Conservation (phyloP, 768 basidiomycete species). For the Kwoniella bestiolae region DNA sequence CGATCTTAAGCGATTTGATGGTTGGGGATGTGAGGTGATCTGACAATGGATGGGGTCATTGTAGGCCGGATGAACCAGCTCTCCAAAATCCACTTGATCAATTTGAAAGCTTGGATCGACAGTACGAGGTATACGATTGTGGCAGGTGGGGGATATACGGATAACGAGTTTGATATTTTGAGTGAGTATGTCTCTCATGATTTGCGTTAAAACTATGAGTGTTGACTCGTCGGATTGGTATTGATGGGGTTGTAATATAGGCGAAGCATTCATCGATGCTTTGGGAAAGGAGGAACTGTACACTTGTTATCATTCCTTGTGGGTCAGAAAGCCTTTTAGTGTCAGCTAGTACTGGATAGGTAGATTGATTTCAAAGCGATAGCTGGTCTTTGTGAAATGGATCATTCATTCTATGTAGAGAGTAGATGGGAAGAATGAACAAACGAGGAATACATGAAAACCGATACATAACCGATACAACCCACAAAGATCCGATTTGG, state of each 20-base stretch:
- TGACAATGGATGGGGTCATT: background rate
- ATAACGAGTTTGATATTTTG: conserved; percentile 2
- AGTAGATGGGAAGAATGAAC: no score
- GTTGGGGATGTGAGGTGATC: background rate
- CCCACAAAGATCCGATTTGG: no score
- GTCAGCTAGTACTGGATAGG: background rate
- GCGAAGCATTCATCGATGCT: background rate
- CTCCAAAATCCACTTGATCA: background rate
- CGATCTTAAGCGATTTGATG: background rate
- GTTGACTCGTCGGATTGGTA: no score
- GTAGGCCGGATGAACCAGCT: background rate
- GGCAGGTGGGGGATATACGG: background rate
- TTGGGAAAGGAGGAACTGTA: background rate
- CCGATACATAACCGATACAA: background rate
- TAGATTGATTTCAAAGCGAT: background rate
- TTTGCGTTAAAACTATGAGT: background rate
- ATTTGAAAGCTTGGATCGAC: conserved; percentile 8
- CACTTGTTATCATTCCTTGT: conserved; percentile 13
- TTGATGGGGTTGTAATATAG: background rate
- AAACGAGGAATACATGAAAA: background rate
- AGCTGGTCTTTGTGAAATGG: no score
- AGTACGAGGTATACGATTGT: conserved; percentile 3
- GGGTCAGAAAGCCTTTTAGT: background rate
- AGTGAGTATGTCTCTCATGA: no score
- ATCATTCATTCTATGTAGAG: no score